Percentiles rank a stretch among this genome's conserved stretches.
phyloP scores from a whole-genome alignment of 2,329 filamentous ascomycete genomes.

The Phyllosticta ampelicida region DNA sequence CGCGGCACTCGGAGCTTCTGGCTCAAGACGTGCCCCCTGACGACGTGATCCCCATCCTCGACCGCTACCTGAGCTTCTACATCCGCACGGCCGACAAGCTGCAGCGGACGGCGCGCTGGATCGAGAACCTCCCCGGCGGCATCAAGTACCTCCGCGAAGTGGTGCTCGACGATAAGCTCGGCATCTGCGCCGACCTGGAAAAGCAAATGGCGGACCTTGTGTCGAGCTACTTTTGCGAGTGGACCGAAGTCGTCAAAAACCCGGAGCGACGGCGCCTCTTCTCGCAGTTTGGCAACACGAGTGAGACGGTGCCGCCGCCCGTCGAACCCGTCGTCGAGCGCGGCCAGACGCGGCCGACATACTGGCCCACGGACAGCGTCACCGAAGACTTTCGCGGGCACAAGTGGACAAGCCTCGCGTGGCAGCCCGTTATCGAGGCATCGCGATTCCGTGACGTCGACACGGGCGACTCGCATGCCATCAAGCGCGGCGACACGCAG shows the following conservation, averaged over 20 bases:
- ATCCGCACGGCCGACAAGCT: conserved; percentile 86
- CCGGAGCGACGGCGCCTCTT: conserved; percentile 60
- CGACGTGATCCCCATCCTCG: conserved; percentile 72
- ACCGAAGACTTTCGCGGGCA: conserved; percentile 62
- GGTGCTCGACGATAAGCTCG: conserved; percentile 73
- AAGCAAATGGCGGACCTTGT: conserved; percentile 81
- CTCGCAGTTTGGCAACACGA: conserved; percentile 73
- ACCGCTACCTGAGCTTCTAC: conserved; percentile 87
- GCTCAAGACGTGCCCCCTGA: conserved; percentile 77
- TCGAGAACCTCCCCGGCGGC: conserved; percentile 73
- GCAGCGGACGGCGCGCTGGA: conserved; percentile 79
- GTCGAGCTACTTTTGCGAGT: conserved; percentile 79
- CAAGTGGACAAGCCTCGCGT: conserved; percentile 55
- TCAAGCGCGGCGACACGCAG: conserved; percentile 84
- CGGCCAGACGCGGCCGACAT: conserved; percentile 60
- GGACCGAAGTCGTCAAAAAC: conserved; percentile 68
- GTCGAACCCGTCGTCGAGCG: conserved; percentile 65
- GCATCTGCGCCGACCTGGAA: conserved; percentile 74
- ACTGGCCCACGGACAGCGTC: conserved; percentile 61
- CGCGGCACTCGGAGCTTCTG: conserved; percentile 69
- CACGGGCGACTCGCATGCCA: conserved; percentile 62
- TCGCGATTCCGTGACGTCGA: conserved; percentile 58
- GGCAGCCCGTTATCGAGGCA: conserved; percentile 69
- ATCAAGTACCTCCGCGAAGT: conserved; percentile 75
- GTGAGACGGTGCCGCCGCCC: conserved; percentile 51